These are phyloP conservation scores for Hypoxylon sp. DNA, from an alignment of 2,329 filamentous ascomycete species.

Conservation along the genomic window DNA sequence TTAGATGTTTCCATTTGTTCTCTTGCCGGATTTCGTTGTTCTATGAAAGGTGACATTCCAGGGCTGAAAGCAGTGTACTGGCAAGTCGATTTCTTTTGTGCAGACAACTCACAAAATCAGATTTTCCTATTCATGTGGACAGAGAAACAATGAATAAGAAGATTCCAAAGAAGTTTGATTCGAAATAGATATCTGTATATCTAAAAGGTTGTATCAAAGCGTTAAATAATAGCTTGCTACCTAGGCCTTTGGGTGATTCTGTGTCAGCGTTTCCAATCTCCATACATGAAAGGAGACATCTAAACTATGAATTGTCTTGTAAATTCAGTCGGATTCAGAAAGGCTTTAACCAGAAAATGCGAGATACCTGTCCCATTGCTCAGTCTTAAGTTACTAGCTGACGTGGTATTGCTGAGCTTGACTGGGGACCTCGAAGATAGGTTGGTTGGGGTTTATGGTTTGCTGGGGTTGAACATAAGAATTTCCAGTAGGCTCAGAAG, in stretches of 20 bases:
- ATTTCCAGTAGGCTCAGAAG: constrained; percentile 41
- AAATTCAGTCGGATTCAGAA: background rate
- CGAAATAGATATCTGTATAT: background rate
- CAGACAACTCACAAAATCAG: constrained; percentile 18
- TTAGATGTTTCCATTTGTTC: constrained; percentile 42
- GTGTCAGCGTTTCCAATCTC: background rate
- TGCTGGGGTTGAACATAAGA: constrained; percentile 42
- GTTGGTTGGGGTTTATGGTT: constrained; percentile 31
- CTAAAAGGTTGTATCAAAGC: constrained; percentile 5
- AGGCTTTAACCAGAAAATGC: background rate
- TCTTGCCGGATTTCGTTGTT: constrained; percentile 36
- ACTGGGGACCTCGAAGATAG: constrained; percentile 45
- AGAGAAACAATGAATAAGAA: constrained; percentile 3
- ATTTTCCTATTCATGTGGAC: constrained; percentile 7
- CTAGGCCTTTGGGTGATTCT: constrained; percentile 1
- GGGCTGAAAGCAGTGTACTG: constrained; percentile 32
- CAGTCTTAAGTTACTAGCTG: constrained; percentile 5
- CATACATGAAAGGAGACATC: constrained; percentile 13
- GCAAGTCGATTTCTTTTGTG: constrained; percentile 25
- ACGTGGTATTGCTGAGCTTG: constrained; percentile 34
- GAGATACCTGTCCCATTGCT: background rate
- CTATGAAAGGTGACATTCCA: constrained; percentile 44
- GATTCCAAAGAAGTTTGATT: constrained; percentile 2
- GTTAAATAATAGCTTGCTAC: background rate
- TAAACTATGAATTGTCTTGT: background rate